Evolutionary conservation across 495 filamentous ascomycete genomes (phyloP).

Genomic region (Neohortaea acidophila): DNA sequence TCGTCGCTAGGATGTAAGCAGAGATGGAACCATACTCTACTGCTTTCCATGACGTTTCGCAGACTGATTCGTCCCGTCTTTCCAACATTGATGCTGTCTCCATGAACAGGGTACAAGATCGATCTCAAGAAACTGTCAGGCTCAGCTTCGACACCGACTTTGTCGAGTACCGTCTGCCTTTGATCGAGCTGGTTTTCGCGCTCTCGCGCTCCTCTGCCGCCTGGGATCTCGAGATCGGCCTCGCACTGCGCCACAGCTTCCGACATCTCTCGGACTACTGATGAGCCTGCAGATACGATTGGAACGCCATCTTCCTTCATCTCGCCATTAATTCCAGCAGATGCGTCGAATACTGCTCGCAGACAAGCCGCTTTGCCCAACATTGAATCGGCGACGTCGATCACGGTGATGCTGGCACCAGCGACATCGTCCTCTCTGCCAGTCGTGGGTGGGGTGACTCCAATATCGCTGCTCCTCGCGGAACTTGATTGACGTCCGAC

Average conservation of each 20-base stretch:
- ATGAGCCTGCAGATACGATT: slow-evolving; percentile 50
- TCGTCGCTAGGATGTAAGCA: slow-evolving; percentile 86
- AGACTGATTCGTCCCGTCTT: slow-evolving; percentile 64
- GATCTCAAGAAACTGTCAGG: slow-evolving; percentile 67
- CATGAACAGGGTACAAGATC: slow-evolving; percentile 66
- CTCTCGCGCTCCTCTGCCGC: slow-evolving; percentile 48
- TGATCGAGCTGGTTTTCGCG: slow-evolving; percentile 66
- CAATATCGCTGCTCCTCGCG: slow-evolving; percentile 43
- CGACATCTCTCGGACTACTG: slow-evolving; percentile 72
- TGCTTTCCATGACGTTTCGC: slow-evolving; percentile 50
- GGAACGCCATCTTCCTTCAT: slow-evolving; percentile 91
- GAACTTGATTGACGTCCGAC: slow-evolving; percentile 44
- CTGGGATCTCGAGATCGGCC: slow-evolving; percentile 64
- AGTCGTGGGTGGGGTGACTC: slow-evolving; percentile 44
- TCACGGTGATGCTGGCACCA: slow-evolving; percentile 72
- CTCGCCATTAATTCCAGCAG: slow-evolving; percentile 80
- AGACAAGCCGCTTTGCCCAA: slow-evolving; percentile 75
- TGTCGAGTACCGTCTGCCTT: slow-evolving; percentile 69
- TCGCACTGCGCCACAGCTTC: slow-evolving; percentile 63
- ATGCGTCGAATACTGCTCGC: slow-evolving; percentile 82
- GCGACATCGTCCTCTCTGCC: slow-evolving; percentile 57
- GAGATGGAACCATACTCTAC: slow-evolving; percentile 90
- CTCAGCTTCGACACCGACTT: slow-evolving; percentile 66
- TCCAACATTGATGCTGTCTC: slow-evolving; percentile 58
- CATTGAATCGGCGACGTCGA: slow-evolving; percentile 68